A percentile compares a stretch with the other conserved stretches of the same genome.
These are phyloP conservation scores for Penicillium sp. DNA, from an alignment of 2,329 filamentous ascomycete genomes.

Conservation along the genomic window DNA sequence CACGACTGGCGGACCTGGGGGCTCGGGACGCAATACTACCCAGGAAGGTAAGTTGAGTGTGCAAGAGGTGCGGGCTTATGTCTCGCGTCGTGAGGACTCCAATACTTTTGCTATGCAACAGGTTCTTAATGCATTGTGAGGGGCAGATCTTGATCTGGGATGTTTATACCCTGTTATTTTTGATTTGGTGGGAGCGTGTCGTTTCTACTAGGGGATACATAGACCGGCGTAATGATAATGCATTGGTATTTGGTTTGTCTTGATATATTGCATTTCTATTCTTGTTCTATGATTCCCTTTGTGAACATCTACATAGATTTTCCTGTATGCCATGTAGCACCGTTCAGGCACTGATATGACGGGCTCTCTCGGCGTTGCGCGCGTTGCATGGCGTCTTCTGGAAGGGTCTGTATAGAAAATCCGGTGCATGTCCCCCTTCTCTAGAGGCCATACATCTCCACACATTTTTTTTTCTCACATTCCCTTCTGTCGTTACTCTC, in stretches of 20 bases:
- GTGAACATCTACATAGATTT: too few relatives aligned
- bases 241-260: background rate
- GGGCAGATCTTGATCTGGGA: background rate
- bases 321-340: too few relatives aligned
- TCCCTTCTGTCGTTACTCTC: too few relatives aligned
- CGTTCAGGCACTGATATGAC: background rate
- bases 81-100: constrained; percentile 80
- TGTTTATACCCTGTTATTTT: constrained; percentile 6
- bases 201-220: background rate
- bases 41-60: constrained; percentile 54
- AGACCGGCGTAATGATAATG: constrained; percentile 2
- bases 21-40: constrained; percentile 33
- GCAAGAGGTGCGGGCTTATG: constrained; percentile 71
- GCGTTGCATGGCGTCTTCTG: background rate
- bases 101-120: constrained; percentile 78
- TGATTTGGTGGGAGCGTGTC: background rate
- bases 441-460: background rate
- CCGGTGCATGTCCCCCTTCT: background rate
- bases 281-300: background rate
- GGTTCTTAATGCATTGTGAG: constrained; percentile 66
- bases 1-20: constrained; percentile 45
- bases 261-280: background rate
- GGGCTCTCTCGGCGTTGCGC: too few relatives aligned
- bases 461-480: too few relatives aligned
- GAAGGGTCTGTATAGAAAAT: background rate